phyloP scores from a whole-genome alignment of 495 filamentous ascomycete species.

The Pyrenopolyporus hunteri region DNA sequence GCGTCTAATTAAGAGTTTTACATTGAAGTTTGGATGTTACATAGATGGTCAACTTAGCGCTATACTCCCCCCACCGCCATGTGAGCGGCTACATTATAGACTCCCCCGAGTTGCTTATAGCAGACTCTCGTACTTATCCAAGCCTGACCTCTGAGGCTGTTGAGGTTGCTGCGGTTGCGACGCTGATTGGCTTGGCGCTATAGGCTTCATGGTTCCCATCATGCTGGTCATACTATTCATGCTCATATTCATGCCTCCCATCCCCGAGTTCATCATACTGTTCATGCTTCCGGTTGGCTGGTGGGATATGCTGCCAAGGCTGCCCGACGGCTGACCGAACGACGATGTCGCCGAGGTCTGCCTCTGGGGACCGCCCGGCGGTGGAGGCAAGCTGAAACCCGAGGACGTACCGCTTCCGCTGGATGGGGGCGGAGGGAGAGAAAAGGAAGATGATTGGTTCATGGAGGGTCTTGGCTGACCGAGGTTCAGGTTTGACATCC shows the following conservation, averaged over 20 bases:
- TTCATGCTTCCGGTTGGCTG: constrained; percentile 31
- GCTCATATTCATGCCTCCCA: constrained; percentile 31
- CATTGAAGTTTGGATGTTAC: constrained; percentile 2
- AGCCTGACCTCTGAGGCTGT: constrained; percentile 57
- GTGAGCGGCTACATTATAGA: not conserved
- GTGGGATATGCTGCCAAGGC: constrained; percentile 25
- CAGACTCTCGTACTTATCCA: constrained; percentile 84
- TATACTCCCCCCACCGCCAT: too few relatives aligned
- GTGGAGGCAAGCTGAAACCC: constrained; percentile 51
- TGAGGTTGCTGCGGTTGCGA: constrained; percentile 39
- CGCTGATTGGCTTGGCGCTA: constrained; percentile 24
- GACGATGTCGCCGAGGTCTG: constrained; percentile 25
- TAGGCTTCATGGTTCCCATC: constrained; percentile 23
- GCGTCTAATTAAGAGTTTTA: constrained; percentile 2
- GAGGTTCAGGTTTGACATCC: constrained; percentile 45
- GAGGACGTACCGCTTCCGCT: constrained; percentile 29
- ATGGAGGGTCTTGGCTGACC: constrained; percentile 40
- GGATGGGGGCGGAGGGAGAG: constrained; percentile 56
- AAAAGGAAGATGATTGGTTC: constrained; percentile 50
- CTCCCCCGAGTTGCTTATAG: constrained; percentile 50
- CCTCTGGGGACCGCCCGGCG: constrained; percentile 39
- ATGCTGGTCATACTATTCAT: constrained; percentile 39
- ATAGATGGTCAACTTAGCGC: not conserved
- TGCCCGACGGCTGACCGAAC: constrained; percentile 16
- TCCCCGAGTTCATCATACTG: constrained; percentile 37